Conservation (phyloP, 495 filamentous ascomycete genomes). For the Aspergillus bridgeri region DNA sequence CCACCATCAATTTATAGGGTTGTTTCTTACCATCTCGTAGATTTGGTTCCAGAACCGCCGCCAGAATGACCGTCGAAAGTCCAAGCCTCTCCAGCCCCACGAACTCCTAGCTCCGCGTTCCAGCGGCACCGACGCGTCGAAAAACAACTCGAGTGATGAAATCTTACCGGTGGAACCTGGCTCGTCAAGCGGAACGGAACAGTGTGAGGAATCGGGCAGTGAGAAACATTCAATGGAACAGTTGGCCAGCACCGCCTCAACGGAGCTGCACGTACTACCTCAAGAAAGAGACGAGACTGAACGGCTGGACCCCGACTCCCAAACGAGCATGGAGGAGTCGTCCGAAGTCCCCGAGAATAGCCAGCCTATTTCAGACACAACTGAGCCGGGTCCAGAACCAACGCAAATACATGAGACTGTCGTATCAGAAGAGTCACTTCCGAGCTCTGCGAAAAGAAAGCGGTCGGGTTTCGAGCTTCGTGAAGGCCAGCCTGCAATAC, state of each 20-base stretch:
- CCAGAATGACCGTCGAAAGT: constrained; percentile 89
- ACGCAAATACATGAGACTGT: constrained; percentile 14
- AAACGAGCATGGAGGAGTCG: constrained; percentile 38
- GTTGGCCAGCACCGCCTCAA: constrained; percentile 31
- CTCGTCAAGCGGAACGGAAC: constrained; percentile 34
- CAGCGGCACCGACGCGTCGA: constrained; percentile 44
- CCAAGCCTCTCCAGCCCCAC: constrained; percentile 78
- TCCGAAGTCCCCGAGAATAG: constrained; percentile 28
- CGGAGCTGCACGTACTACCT: constrained; percentile 28
- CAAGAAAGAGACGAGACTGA: constrained; percentile 28
- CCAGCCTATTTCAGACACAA: constrained; percentile 25
- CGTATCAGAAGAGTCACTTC: constrained; percentile 19
- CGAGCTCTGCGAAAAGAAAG: constrained; percentile 35
- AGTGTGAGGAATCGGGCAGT: constrained; percentile 21
- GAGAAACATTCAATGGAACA: constrained; percentile 18
- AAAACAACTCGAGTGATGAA: constrained; percentile 48
- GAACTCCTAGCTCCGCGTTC: constrained; percentile 65
- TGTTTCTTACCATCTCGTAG: constrained; percentile 42
- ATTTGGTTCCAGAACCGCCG: constrained; percentile 99
- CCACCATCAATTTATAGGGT: constrained; percentile 14
- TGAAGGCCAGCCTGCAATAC: constrained; percentile 11
- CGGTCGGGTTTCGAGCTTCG: constrained; percentile 34
- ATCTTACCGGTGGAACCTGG: constrained; percentile 33
- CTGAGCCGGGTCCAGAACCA: constrained; percentile 16
- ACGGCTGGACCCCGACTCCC: constrained; percentile 27